Percentiles rank a stretch among this genome's conserved stretches.
Evolutionary conservation across 2,329 filamentous ascomycete genomes (phyloP).

Genomic region (Zarea fungicola): DNA sequence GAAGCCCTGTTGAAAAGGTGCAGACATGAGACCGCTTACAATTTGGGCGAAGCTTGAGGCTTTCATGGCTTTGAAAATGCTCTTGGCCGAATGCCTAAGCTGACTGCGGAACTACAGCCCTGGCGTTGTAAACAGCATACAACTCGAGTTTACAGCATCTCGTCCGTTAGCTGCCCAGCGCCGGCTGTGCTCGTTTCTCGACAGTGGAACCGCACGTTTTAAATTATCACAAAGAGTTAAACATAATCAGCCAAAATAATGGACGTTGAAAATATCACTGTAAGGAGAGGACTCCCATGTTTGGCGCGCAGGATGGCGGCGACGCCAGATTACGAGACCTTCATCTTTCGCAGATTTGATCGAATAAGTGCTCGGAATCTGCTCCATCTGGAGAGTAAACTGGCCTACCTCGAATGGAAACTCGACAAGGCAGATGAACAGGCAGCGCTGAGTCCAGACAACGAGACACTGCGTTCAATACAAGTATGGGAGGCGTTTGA

Average conservation of each 20-base stretch:
- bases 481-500: constrained; percentile 10
- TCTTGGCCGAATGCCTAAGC: too few species aligned
- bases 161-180: too few species aligned
- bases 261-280: background rate
- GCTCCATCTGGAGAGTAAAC: constrained; percentile 8
- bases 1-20: too few species aligned
- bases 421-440: constrained; percentile 1
- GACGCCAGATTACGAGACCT: constrained; percentile 10
- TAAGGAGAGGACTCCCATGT: background rate
- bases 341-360: constrained; percentile 12
- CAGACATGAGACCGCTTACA: too few species aligned
- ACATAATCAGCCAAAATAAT: background rate
- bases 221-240: background rate
- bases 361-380: constrained; percentile 4
- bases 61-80: too few species aligned
- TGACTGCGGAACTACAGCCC: too few species aligned
- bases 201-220: too few species aligned
- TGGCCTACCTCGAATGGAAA: background rate
- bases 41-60: too few species aligned
- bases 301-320: background rate
- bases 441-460: constrained; percentile 1
- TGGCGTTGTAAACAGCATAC: too few species aligned
- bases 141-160: too few species aligned
- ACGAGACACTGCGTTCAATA: constrained; percentile 5
- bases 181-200: background rate